Evolutionary conservation across 192 early-diverging fungal species (phyloP).

Genomic region (Entrophospora sp.): DNA sequence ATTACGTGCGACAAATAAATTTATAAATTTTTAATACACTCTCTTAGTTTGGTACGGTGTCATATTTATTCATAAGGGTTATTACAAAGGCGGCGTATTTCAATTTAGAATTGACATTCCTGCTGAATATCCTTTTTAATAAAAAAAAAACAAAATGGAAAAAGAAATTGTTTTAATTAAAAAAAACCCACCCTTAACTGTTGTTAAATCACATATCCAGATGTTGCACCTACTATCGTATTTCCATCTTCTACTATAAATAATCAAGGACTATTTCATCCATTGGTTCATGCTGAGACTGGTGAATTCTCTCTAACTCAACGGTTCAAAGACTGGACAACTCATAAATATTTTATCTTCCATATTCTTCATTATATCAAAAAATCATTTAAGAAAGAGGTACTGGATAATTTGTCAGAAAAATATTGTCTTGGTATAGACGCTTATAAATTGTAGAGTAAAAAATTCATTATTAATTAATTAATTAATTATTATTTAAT

Average conservation of each 20-base stretch:
- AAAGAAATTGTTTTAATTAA: neutral
- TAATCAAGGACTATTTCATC: constrained; percentile 70
- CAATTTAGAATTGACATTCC: constrained; percentile 80
- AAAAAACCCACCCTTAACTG: neutral
- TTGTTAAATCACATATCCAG: constrained; percentile 15
- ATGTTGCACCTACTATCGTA: constrained; percentile 53
- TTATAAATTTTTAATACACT: neutral
- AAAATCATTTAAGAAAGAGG: constrained; percentile 73
- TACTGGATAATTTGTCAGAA: constrained; percentile 54
- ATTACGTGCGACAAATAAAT: no score
- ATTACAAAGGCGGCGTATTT: constrained; percentile 82
- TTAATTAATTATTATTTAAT: neutral
- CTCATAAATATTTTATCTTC: constrained; percentile 73
- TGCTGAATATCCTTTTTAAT: constrained; percentile 57
- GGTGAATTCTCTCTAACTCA: constrained; percentile 62
- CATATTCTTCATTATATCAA: constrained; percentile 85
- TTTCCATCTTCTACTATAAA: constrained; percentile 36
- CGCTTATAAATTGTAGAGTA: constrained; percentile 54
- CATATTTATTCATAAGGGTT: constrained; percentile 83
- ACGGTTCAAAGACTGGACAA: constrained; percentile 75
- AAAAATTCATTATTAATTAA: no score
- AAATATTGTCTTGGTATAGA: constrained; percentile 54
- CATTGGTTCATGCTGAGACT: constrained; percentile 61
- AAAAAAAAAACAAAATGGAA: neutral
- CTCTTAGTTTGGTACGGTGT: constrained; percentile 73